Conservation (phyloP, 306 rosid species). For the Quercus engelmannii region DNA sequence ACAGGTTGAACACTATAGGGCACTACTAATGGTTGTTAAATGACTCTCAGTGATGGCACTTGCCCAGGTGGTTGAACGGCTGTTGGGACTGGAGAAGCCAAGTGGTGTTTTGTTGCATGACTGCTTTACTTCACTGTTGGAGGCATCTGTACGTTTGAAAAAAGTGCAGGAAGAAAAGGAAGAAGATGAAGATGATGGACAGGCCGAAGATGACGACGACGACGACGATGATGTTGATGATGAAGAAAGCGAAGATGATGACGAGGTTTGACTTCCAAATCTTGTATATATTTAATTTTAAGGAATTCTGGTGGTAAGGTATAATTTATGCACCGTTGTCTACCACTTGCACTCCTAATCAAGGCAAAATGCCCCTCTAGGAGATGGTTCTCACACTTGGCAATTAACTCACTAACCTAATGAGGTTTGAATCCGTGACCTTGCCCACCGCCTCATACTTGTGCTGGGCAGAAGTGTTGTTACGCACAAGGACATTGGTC, state of each 20-base stretch:
- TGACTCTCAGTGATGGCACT: constrained; percentile 63
- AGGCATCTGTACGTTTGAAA: constrained; percentile 50
- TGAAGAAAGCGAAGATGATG: constrained; percentile 61
- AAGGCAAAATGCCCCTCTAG: background rate
- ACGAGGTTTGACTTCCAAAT: constrained; percentile 52
- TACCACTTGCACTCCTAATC: background rate
- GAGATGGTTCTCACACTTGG: background rate
- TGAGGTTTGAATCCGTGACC: background rate
- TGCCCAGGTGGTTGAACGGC: constrained; percentile 60
- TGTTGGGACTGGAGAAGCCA: constrained; percentile 52
- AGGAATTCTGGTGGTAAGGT: background rate
- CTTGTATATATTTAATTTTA: constrained; percentile 3
- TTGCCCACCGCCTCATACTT: background rate
- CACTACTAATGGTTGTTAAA: constrained; percentile 1
- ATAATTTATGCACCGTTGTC: background rate
- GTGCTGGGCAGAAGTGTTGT: background rate
- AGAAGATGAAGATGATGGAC: constrained; percentile 42
- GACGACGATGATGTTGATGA: constrained; percentile 32
- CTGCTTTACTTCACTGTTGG: constrained; percentile 68
- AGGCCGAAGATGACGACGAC: constrained; percentile 41
- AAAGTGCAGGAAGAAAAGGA: constrained; percentile 50
- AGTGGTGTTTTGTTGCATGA: constrained; percentile 38
- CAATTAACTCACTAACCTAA: background rate
- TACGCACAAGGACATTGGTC: background rate
- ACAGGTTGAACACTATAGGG: background rate